These are phyloP conservation scores for Rhizoclosmatium sp. DNA, from an alignment of 192 early-diverging fungal genomes.

Conservation along the genomic window DNA sequence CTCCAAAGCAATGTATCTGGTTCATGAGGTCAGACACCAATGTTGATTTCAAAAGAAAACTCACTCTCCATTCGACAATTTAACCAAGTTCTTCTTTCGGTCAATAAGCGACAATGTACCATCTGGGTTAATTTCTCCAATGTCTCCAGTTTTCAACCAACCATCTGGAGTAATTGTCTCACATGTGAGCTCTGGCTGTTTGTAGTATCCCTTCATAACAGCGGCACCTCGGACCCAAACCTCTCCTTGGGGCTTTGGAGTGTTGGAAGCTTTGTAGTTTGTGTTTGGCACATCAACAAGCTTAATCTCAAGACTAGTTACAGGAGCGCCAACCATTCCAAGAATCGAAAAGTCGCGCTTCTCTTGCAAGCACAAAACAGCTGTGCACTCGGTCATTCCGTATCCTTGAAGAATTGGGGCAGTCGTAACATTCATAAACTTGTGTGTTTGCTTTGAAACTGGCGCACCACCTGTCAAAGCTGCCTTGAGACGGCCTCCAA, in stretches of 20 bases:
- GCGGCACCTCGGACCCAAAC: constrained; percentile 84
- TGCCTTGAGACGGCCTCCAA: constrained; percentile 85
- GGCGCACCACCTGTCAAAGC: constrained; percentile 92
- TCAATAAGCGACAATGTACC: constrained; percentile 83
- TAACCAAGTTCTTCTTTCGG: constrained; percentile 78
- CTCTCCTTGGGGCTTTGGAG: constrained; percentile 67
- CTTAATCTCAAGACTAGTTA: constrained; percentile 22
- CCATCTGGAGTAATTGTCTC: constrained; percentile 77
- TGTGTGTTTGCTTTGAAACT: constrained; percentile 81
- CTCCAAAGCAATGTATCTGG: constrained; percentile 91
- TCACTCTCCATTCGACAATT: constrained; percentile 37
- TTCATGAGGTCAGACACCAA: not conserved
- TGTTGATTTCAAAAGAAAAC: constrained; percentile 56
- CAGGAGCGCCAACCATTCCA: constrained; percentile 18
- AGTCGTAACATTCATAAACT: constrained; percentile 76
- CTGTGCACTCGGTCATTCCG: constrained; percentile 84
- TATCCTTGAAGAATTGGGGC: constrained; percentile 88
- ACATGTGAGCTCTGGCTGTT: constrained; percentile 69
- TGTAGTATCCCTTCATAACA: constrained; percentile 82
- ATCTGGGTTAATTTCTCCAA: constrained; percentile 75
- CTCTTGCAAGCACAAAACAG: constrained; percentile 66
- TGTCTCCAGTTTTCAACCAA: constrained; percentile 90
- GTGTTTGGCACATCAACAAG: constrained; percentile 30
- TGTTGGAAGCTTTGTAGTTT: constrained; percentile 10
- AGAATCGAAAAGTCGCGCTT: not conserved